phyloP scores from a whole-genome alignment of 1,139 yeast genomes.

The Meyerozyma carpophila region DNA sequence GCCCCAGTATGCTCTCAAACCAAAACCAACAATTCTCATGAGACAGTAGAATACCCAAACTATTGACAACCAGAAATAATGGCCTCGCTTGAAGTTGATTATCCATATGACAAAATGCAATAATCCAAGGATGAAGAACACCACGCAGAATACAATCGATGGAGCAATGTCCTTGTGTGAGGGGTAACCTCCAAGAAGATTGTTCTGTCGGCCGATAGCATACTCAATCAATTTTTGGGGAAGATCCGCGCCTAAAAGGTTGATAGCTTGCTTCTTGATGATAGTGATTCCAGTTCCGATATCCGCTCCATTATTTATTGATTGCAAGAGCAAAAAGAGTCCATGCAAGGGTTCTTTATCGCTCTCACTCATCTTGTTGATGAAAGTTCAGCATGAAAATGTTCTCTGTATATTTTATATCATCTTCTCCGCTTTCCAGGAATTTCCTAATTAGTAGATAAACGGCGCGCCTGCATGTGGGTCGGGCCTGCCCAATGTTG shows the following conservation, averaged over 20 bases:
- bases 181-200: slow-evolving; percentile 36
- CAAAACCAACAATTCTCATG: slow-evolving; percentile 27
- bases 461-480: background rate
- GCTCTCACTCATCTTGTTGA: background rate
- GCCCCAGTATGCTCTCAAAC: slow-evolving; percentile 27
- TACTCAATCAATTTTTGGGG: slow-evolving; percentile 14
- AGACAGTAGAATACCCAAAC: slow-evolving; percentile 28
- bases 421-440: background rate
- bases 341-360: background rate
- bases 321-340: background rate
- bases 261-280: background rate
- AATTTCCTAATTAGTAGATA: slow-evolving; percentile 1
- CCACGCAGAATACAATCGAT: slow-evolving; percentile 23
- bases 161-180: slow-evolving; percentile 24
- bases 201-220: slow-evolving; percentile 17
- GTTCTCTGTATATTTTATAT: background rate
- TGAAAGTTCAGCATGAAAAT: background rate
- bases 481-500: background rate
- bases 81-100: slow-evolving; percentile 30
- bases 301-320: background rate
- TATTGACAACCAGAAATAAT: slow-evolving; percentile 28
- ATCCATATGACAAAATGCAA: slow-evolving; percentile 23
- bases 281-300: background rate
- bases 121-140: slow-evolving; percentile 22
- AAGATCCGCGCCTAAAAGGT: background rate